phyloP scores from a whole-genome alignment of 371 early-diverging fungal species.

The Dichotomocladium elegans region DNA sequence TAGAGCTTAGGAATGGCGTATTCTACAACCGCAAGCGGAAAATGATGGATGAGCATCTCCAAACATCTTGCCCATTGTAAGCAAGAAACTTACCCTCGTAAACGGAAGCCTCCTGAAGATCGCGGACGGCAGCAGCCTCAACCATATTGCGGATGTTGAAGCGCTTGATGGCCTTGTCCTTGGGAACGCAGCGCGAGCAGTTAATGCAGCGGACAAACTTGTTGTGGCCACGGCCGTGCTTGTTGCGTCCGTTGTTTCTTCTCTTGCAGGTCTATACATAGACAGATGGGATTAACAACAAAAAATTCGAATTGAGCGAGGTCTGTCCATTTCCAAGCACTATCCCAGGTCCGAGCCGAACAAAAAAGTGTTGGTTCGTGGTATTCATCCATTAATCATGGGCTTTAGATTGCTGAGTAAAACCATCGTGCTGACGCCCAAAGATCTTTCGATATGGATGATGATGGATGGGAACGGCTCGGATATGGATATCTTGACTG shows the following conservation, averaged over 20 bases:
- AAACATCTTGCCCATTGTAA: background rate
- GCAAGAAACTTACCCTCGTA: slow-evolving; percentile 67
- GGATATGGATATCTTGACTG: background rate
- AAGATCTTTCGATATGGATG: background rate
- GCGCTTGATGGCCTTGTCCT: slow-evolving; percentile 99
- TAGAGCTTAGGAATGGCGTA: slow-evolving; percentile 98
- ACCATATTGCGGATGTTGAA: slow-evolving; percentile 98
- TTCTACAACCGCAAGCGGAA: slow-evolving; percentile 43
- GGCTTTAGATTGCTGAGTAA: background rate
- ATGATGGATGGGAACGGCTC: background rate
- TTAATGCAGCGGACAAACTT: slow-evolving; percentile 97
- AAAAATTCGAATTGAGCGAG: too few species aligned
- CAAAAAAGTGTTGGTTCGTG: background rate
- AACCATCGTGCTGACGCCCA: background rate
- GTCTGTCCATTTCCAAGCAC: background rate
- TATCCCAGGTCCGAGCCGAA: background rate
- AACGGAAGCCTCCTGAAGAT: slow-evolving; percentile 95
- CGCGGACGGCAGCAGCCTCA: slow-evolving; percentile 96
- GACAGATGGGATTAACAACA: too few species aligned
- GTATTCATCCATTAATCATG: background rate
- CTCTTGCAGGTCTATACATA: slow-evolving; percentile 86
- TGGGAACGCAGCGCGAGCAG: slow-evolving; percentile 97
- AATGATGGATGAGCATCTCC: background rate
- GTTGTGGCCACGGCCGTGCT: slow-evolving; percentile 98
- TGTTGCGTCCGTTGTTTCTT: slow-evolving; percentile 98